phyloP scores from a whole-genome alignment of 495 filamentous ascomycete species.

The Mytilinidion resinicola region DNA sequence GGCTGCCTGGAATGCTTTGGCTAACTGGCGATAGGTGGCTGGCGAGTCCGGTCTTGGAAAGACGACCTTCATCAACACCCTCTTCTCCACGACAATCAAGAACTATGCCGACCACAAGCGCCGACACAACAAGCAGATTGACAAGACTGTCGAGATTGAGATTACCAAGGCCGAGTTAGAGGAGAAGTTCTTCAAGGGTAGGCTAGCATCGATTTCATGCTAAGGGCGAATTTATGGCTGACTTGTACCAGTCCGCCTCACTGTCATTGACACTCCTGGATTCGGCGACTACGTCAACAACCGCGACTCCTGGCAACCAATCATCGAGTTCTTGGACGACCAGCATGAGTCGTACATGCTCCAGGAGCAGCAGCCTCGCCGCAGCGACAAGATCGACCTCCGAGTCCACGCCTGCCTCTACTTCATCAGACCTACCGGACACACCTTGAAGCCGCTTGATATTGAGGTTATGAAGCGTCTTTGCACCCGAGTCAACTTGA shows the following conservation, averaged over 20 bases:
- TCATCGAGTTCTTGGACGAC: slow-evolving; percentile 99
- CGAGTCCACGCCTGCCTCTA: slow-evolving; percentile 97
- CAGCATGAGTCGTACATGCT: slow-evolving; percentile 99
- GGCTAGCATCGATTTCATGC: slow-evolving; percentile 2
- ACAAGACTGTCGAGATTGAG: slow-evolving; percentile 99
- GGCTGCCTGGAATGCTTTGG: not conserved
- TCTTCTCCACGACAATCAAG: slow-evolving; percentile 99
- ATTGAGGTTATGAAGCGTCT: slow-evolving; percentile 99
- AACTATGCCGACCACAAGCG: slow-evolving; percentile 99
- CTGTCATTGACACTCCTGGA: slow-evolving; percentile 96
- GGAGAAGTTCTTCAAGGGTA: slow-evolving; percentile 99
- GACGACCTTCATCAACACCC: slow-evolving; percentile 99
- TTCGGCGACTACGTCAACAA: slow-evolving; percentile 99
- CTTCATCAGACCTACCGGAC: slow-evolving; percentile 97
- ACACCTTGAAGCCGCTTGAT: slow-evolving; percentile 96
- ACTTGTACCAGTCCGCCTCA: slow-evolving; percentile 71
- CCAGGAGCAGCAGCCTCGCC: slow-evolving; percentile 97
- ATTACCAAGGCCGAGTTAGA: slow-evolving; percentile 99
- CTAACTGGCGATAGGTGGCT: slow-evolving; percentile 62
- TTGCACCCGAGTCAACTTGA: slow-evolving; percentile 94
- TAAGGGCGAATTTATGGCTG: slow-evolving; percentile 18
- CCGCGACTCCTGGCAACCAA: slow-evolving; percentile 98
- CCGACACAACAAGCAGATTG: slow-evolving; percentile 96
- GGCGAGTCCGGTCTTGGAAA: slow-evolving; percentile 98
- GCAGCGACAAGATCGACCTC: slow-evolving; percentile 97